Percentiles rank a stretch among this genome's conserved stretches.
Evolutionary conservation across 2,329 filamentous ascomycete species (phyloP).

Genomic region (Colletotrichum brevisporum): DNA sequence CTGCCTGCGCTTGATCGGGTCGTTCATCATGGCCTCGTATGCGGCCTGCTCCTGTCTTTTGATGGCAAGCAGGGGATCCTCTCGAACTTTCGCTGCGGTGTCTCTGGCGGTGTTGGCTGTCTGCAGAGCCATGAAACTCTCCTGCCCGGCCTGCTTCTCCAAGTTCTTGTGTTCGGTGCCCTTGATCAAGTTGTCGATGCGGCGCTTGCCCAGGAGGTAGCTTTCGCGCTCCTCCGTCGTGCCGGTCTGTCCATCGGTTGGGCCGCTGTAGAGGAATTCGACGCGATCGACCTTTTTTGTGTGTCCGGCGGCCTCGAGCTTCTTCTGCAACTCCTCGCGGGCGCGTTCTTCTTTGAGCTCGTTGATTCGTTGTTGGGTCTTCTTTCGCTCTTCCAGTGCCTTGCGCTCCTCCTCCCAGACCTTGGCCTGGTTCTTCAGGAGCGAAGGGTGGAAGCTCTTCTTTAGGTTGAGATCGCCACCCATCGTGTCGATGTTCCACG

Average conservation of each 20-base stretch:
- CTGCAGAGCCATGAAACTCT: slow-evolving; percentile 72
- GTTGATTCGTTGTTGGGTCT: slow-evolving; percentile 90
- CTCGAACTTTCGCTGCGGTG: slow-evolving; percentile 86
- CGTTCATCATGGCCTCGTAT: slow-evolving; percentile 85
- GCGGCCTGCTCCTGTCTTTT: slow-evolving; percentile 91
- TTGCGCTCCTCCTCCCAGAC: slow-evolving; percentile 95
- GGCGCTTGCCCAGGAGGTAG: slow-evolving; percentile 91
- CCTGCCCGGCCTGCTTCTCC: slow-evolving; percentile 78
- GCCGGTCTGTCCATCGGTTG: slow-evolving; percentile 81
- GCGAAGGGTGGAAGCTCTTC: slow-evolving; percentile 92
- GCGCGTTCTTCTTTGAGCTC: slow-evolving; percentile 95
- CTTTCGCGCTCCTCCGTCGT: slow-evolving; percentile 92
- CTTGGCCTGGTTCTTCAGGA: slow-evolving; percentile 90
- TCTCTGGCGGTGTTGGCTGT: slow-evolving; percentile 83
- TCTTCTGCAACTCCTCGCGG: slow-evolving; percentile 89
- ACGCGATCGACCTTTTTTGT: slow-evolving; percentile 85
- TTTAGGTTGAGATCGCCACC: slow-evolving; percentile 96
- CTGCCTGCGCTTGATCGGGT: slow-evolving; percentile 77
- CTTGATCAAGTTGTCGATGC: slow-evolving; percentile 87
- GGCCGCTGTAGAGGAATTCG: slow-evolving; percentile 98
- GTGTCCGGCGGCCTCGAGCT: slow-evolving; percentile 91
- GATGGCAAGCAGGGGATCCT: slow-evolving; percentile 93
- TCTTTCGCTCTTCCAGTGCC: slow-evolving; percentile 94
- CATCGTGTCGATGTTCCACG: slow-evolving; percentile 69
- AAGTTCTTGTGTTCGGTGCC: slow-evolving; percentile 85